Evolutionary conservation across 2,329 filamentous ascomycete species (phyloP), one percentile per base, ranked within the genome.

Genomic region (Aciculosporium take): DNA sequence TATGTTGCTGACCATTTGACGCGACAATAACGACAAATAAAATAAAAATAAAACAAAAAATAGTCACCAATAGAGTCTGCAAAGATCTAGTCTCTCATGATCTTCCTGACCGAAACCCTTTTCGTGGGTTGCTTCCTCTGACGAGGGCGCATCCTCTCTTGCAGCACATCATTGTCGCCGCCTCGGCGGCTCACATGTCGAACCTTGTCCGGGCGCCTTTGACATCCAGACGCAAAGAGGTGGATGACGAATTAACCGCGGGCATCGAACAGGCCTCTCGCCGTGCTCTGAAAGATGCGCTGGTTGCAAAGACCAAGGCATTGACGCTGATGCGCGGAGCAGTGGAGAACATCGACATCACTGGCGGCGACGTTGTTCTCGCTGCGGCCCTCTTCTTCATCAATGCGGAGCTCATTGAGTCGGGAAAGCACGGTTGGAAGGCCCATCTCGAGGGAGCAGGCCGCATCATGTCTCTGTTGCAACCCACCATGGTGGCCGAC

Each of bases 21-120:
- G 21, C 8, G 21, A 33, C 4, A 12, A 24, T 32, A 0, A 30
- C 6, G 17, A 30, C 6, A 17, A 15, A n/a, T 21, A 3, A 23
- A 33, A 21, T 33, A 2, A 34, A 12, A 4, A 5, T 5, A 13
- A 33, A 33, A 36, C 33, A 27, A 21, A 25, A 18, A 20, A 25
- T 64, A 73, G 65, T 72, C 56, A 54, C 67, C 41, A 58, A 53
- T n/a, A 55, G 67, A 30, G 58, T 77, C 37, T 75, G 71, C 56
- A 65, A 60, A 51, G 71, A 74, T 49, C 60, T 76, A 32, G 66
- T 71, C 41, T 63, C 66, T 21, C 58, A 61, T 40, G 68, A 71
- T 52, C 49, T 63, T 37, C 58, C 60, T 12, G 58, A 63, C 8
- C 51, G 49, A 40, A 71, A 71, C 50, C 67, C 67, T 6, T 71